Conservation (phyloP, 352 stramenopile species). For the Phytophthora rubi region DNA sequence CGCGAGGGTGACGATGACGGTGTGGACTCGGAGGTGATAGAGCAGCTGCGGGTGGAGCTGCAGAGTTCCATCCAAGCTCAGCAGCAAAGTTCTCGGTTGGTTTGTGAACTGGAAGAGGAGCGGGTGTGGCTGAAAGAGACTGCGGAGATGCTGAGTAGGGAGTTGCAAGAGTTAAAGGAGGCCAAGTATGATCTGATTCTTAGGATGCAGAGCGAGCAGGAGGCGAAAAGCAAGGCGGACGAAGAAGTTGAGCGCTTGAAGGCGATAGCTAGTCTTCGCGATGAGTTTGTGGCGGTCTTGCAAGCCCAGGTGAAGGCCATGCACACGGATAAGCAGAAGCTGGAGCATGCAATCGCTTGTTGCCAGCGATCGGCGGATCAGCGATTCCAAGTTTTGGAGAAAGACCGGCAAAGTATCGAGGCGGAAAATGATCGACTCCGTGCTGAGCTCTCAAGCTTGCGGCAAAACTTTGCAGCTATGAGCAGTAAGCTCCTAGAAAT, state of each 20-base stretch:
- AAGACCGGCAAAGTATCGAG: conserved; percentile 20
- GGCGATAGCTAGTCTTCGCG: conserved; percentile 3
- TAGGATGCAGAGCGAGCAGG: neutral
- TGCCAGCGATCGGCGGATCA: conserved; percentile 32
- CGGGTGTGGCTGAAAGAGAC: conserved; percentile 9
- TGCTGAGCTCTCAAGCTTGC: conserved; percentile 12
- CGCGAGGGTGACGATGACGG: conserved; percentile 21
- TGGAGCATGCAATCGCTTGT: conserved; percentile 20
- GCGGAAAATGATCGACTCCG: conserved; percentile 25
- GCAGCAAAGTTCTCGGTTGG: conserved; percentile 12
- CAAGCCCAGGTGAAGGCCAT: conserved; percentile 24
- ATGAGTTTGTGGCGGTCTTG: conserved; percentile 17
- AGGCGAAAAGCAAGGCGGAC: conserved; percentile 1
- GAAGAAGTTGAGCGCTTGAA: conserved; percentile 16
- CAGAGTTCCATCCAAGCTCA: neutral
- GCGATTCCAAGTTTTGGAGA: conserved; percentile 18
- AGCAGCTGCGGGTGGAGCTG: conserved; percentile 12
- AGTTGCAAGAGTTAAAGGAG: conserved; percentile 11
- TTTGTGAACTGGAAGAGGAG: conserved; percentile 23
- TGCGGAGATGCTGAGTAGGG: conserved; percentile 18
- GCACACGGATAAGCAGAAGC: conserved; percentile 17
- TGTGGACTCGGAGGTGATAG: neutral
- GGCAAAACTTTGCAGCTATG: conserved; percentile 9
- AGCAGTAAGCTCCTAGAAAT: conserved; percentile 9
- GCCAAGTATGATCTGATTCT: neutral